Percentiles rank a stretch among this genome's conserved stretches.
Conservation (phyloP, 2,329 filamentous ascomycete species). For the Penicillium glabrum region DNA sequence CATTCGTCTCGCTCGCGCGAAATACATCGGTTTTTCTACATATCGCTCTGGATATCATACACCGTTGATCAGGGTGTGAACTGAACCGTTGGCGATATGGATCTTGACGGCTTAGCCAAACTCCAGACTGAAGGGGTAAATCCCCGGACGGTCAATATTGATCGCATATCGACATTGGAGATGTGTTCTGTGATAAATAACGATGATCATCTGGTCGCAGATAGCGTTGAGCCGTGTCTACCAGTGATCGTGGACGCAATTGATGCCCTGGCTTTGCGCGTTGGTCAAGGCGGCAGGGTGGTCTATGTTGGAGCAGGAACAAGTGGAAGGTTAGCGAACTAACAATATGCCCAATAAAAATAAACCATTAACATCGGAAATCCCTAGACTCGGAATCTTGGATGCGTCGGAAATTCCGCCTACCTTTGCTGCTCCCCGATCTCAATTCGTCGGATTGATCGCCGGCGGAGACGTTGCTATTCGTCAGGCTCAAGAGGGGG, state of each 20-base stretch:
- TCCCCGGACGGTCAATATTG: constrained; percentile 34
- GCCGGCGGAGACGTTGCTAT: constrained; percentile 45
- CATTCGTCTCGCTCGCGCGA: neutral
- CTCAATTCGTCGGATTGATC: constrained; percentile 44
- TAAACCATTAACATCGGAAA: neutral
- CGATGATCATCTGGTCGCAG: constrained; percentile 36
- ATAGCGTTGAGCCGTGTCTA: constrained; percentile 32
- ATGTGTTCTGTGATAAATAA: constrained; percentile 41
- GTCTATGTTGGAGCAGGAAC: constrained; percentile 47
- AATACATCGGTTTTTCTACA: neutral
- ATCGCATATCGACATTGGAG: constrained; percentile 39
- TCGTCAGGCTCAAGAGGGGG: constrained; percentile 43
- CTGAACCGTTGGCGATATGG: constrained; percentile 4
- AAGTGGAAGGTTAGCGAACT: constrained; percentile 39
- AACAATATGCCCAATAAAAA: neutral
- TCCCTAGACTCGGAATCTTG: constrained; percentile 38
- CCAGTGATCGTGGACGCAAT: constrained; percentile 35
- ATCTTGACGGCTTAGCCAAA: constrained; percentile 26
- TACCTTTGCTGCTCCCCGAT: constrained; percentile 40
- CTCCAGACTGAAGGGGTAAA: constrained; percentile 43
- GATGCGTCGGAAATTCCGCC: constrained; percentile 47
- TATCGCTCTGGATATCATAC: neutral
- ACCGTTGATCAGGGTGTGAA: neutral
- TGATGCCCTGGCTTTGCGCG: constrained; percentile 31
- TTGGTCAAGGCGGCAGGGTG: constrained; percentile 36